Evolutionary conservation across 306 rosid genomes (phyloP), one percentile per base, ranked within the genome.

Genomic region (Cucurbita moschata): DNA sequence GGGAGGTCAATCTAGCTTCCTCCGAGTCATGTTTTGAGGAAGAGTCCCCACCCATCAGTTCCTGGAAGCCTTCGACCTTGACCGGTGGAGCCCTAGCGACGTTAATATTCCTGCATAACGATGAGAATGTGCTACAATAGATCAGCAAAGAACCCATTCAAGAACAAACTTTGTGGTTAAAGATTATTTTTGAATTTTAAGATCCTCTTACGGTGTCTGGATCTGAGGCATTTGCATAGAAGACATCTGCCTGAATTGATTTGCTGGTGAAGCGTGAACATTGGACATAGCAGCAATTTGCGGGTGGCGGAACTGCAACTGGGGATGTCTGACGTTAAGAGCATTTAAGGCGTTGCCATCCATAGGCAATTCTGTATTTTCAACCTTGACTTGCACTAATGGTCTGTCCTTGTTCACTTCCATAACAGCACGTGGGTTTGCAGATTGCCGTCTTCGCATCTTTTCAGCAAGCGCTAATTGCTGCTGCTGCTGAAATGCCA

Each of bases 41-140:
- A 64, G 94, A 70, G 79, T 87, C 95, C 40, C 92, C 96, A 38
- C 98, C 98, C 94, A 93, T 87, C 76, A 93, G 86, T 76, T 93
- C 98, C 77, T 75, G 82, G 82, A 93, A 93, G 58, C 92, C 98
- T 78, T 88, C 98, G 19, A 93, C 98, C 84, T 93, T 93, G 82
- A 93, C 94, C 3, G 98, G 98, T 7, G 87, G 97, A 42, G 98
- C 90, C 82, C 98, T 82, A 75, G 83, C 86, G 73, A 89, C 76
- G 66, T 87, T 51, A 66, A 62, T 61, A 82, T 81, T 93, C 93
- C 98, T 93, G 82, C 85, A 73, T 81, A 78, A 37, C 82, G 35
- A 60, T 72, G 58, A 38, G 64, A 76, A 72, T 52, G 35, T 30
- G 65, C 37, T 21, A 55, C 56, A 78, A 50, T 39, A 78, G 37